Evolutionary conservation across 768 basidiomycete species (phyloP).

Genomic region (Suillus discolor): DNA sequence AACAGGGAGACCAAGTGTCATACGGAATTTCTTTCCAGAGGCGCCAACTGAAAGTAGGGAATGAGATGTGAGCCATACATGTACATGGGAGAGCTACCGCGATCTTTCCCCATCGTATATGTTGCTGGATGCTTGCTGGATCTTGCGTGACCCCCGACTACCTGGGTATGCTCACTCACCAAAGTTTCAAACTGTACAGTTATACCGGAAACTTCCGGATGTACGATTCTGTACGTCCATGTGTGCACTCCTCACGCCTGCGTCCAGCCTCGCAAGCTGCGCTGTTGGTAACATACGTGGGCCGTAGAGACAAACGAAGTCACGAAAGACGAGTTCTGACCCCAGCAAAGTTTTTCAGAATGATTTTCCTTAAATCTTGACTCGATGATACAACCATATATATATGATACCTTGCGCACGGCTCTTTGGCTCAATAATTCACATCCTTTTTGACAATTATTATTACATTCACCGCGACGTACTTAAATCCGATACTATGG

Average conservation of each 20-base stretch:
- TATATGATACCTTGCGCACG: background rate
- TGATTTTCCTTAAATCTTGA: background rate
- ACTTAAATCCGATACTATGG: background rate
- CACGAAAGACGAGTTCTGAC: background rate
- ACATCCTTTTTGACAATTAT: background rate
- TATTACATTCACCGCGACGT: background rate
- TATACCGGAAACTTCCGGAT: background rate
- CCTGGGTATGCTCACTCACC: background rate
- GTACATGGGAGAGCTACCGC: slow-evolving; percentile 2
- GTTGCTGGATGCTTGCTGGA: slow-evolving; percentile 3
- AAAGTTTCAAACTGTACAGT: slow-evolving; percentile 7
- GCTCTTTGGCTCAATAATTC: background rate
- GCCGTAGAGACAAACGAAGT: background rate
- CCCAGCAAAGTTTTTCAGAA: background rate
- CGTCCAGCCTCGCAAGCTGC: background rate
- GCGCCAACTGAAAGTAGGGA: slow-evolving; percentile 45
- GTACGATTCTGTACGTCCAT: background rate
- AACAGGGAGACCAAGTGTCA: slow-evolving; percentile 92
- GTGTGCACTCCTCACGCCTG: background rate
- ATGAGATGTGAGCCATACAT: slow-evolving; percentile 6
- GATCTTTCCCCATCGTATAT: slow-evolving; percentile 4
- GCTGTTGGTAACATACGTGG: background rate
- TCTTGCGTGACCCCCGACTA: background rate
- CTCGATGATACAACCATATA: background rate
- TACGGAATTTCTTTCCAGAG: slow-evolving; percentile 94